phyloP scores from a whole-genome alignment of 768 basidiomycete species.

The Erythrobasidium yunnanense region DNA sequence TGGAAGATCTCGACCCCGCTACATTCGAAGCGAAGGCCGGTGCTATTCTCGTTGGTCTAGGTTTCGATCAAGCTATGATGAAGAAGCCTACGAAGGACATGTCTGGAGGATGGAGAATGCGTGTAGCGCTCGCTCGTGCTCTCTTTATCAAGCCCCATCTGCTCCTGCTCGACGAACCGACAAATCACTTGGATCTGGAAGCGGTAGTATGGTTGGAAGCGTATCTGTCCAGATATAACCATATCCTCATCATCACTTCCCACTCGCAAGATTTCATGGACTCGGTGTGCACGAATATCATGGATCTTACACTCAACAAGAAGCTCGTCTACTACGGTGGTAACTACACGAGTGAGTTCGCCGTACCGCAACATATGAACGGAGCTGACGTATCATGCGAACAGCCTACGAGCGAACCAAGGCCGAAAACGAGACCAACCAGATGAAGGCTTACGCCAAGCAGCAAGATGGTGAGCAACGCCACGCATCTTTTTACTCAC shows the following conservation, averaged over 20 bases:
- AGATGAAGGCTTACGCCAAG: conserved; percentile 98
- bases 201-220: conserved; percentile 82
- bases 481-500: too few species aligned
- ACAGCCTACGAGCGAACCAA: conserved; percentile 82
- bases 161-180: conserved; percentile 73
- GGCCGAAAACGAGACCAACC: conserved; percentile 94
- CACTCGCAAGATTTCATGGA: conserved; percentile 99
- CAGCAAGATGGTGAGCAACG: conserved; percentile 78
- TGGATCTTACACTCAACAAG: conserved; percentile 25
- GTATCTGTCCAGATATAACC: conserved; percentile 94
- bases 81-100: conserved; percentile 93
- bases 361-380: background rate
- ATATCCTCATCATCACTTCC: conserved; percentile 91
- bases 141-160: conserved; percentile 94
- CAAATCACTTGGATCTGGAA: conserved; percentile 36
- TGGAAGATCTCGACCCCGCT: conserved; percentile 89
- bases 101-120: conserved; percentile 99
- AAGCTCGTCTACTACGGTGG: conserved; percentile 56
- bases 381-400: background rate
- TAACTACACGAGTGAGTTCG: conserved; percentile 60
- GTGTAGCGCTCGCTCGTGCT: conserved; percentile 89
- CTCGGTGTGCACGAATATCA: conserved; percentile 43
- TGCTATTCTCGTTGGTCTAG: conserved; percentile 92
- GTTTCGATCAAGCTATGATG: conserved; percentile 86
- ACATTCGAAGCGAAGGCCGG: conserved; percentile 95